Percentiles rank a stretch among this genome's conserved stretches.
These are phyloP conservation scores for Torulaspora microellipsoides DNA, from an alignment of 805 yeast genomes.

Conservation along the genomic window DNA sequence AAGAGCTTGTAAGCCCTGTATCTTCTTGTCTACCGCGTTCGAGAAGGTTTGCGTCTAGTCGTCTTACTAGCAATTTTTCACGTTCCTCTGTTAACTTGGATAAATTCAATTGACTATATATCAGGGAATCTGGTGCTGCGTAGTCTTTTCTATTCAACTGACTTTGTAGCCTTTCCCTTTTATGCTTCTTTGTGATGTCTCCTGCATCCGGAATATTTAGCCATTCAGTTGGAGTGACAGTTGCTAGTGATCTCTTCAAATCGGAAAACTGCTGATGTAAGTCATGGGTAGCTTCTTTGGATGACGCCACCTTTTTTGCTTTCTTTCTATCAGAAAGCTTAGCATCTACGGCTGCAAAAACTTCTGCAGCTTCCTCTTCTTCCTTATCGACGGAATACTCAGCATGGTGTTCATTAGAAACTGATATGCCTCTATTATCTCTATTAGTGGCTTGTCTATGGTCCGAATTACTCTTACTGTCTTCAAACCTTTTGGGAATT, in stretches of 20 bases:
- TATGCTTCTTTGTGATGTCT: conserved; percentile 77
- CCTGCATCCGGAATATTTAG: conserved; percentile 77
- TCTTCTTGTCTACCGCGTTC: conserved; percentile 8
- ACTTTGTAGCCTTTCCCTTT: conserved; percentile 58
- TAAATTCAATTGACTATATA: conserved; percentile 42
- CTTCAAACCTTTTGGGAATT: conserved; percentile 26
- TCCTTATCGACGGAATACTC: conserved; percentile 38
- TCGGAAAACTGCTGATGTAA: conserved; percentile 57
- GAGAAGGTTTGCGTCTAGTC: conserved; percentile 42
- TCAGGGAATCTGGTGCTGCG: conserved; percentile 73
- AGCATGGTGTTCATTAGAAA: neutral
- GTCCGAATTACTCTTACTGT: conserved; percentile 8
- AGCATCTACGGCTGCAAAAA: conserved; percentile 65
- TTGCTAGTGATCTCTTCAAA: conserved; percentile 56
- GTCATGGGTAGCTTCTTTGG: conserved; percentile 10
- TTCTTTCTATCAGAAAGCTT: conserved; percentile 37
- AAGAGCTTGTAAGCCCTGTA: conserved; percentile 12
- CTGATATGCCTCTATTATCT: conserved; percentile 7
- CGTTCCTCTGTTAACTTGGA: conserved; percentile 58
- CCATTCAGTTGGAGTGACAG: conserved; percentile 73
- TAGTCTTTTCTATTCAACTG: conserved; percentile 66
- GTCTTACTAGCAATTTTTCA: conserved; percentile 52
- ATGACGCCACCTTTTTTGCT: conserved; percentile 15
- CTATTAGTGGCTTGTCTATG: conserved; percentile 20
- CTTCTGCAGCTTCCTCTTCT: conserved; percentile 72